Percentiles rank a stretch among this genome's conserved stretches.
Evolutionary conservation across 768 basidiomycete species (phyloP).

Genomic region (Suillus clintonianus): DNA sequence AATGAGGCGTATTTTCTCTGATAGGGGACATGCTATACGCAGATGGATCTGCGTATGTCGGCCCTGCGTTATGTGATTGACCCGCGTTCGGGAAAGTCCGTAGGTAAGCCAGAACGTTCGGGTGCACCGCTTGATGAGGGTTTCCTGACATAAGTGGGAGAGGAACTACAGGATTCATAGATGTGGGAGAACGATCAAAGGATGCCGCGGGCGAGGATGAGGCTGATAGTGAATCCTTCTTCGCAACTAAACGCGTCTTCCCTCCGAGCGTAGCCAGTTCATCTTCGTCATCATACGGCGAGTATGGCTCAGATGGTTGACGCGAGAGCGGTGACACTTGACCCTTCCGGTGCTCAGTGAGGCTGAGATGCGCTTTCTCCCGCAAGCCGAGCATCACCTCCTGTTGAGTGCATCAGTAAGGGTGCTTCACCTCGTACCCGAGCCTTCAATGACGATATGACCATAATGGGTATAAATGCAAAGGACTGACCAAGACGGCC

Average conservation of each 20-base stretch:
- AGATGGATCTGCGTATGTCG: conserved; percentile 26
- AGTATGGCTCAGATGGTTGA: conserved; percentile 40
- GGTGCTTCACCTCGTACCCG: not conserved
- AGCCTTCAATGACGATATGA: not conserved
- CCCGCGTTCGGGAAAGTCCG: conserved; percentile 51
- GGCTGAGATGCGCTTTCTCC: conserved; percentile 63
- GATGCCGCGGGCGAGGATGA: conserved; percentile 36
- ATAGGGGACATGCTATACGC: conserved; percentile 25
- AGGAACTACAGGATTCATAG: conserved; percentile 72
- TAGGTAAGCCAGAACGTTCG: conserved; percentile 68
- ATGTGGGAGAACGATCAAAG: conserved; percentile 67
- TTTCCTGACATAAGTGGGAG: conserved; percentile 56
- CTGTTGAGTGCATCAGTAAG: conserved; percentile 33
- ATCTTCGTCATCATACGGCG: conserved; percentile 56
- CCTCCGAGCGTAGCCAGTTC: conserved; percentile 67
- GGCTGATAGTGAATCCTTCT: conserved; percentile 60
- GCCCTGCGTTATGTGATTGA: conserved; percentile 19
- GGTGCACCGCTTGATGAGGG: conserved; percentile 53
- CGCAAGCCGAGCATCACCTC: conserved; percentile 65
- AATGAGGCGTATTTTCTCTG: conserved; percentile 18
- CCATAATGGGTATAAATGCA: not conserved
- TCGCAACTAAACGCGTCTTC: conserved; percentile 63
- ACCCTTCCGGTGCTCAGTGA: conserved; percentile 65
- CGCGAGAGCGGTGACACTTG: conserved; percentile 46
- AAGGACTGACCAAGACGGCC: conserved; percentile 57